Evolutionary conservation across 2,329 filamentous ascomycete genomes (phyloP), one percentile per base, ranked within the genome.

Genomic region (Rugonectria rugulosa): DNA sequence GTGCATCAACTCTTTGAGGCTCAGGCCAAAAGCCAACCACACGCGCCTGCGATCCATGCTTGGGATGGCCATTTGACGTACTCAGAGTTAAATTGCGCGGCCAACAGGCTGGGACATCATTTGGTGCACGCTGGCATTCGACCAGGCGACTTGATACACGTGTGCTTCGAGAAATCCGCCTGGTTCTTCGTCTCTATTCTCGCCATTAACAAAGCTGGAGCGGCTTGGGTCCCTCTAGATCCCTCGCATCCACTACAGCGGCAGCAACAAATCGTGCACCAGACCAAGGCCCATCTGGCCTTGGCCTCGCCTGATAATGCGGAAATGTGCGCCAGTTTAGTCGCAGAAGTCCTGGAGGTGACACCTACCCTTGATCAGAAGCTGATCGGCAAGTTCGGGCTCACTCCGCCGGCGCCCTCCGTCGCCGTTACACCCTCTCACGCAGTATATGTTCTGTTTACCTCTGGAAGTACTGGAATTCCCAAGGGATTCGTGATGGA

Each of bases 211-310:
- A 74, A 73, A 36, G 66, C 72, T 21, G 73, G 72, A 2, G 70
- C 38, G 1, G 63, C 65, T 6, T 68, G 66, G 44, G 60, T 62
- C 8, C 71, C 72, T 0, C 53, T 78, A 2, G 75, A 78, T 41
- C 70, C 74, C 10, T 70, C 72, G 37, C 60, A 74, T 44, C 75
- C 77, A 1, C 70, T 71, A 10, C 47, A 46, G n/a, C 51, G 59
- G 8, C 40, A 49, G 2, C 26, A 27, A 17, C 41, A 46, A 12
- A 49, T 54, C 2, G 23, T 41, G 12, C 1, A 44, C 55, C 19
- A 58, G 53, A 53, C 41, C 15, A 24, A 41, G 1, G 52, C 66
- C 2, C 21, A 2, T 11, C 7, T 68, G 15, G 47, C 7, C 2
- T 6, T 59, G 3, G 59, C 32, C 8, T 61, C 51, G 0, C 46